Percentiles rank a stretch among this genome's conserved stretches.
Conservation (phyloP, 148 eudicot species). For the Pharnaceum exiguum region DNA sequence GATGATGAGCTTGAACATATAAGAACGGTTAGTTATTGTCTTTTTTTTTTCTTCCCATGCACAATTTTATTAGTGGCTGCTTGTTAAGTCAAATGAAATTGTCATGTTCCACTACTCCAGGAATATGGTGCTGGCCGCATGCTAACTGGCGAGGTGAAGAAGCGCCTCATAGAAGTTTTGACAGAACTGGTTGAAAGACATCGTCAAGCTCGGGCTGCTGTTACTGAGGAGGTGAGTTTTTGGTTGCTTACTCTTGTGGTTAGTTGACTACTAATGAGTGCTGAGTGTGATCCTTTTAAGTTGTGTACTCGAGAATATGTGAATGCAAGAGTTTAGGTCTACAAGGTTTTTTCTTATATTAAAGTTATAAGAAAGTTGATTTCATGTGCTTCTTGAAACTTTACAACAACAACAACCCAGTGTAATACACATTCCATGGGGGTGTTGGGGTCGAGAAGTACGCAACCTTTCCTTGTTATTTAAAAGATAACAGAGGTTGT, state of each 20-base stretch:
- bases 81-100: neutral
- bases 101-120: conserved; percentile 25
- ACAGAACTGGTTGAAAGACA: conserved; percentile 89
- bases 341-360: too few relatives aligned
- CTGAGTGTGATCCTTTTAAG: neutral
- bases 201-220: conserved; percentile 78
- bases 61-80: neutral
- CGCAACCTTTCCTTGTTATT: too few relatives aligned
- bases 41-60: neutral
- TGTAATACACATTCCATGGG: too few relatives aligned
- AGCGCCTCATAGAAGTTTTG: conserved; percentile 70
- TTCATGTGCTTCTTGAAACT: too few relatives aligned
- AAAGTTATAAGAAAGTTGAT: too few relatives aligned
- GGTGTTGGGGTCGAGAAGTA: too few relatives aligned
- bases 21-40: conserved; percentile 44
- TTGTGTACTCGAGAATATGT: neutral
- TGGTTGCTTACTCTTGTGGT: neutral
- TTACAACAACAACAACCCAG: too few relatives aligned
- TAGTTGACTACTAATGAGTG: neutral
- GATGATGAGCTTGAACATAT: conserved; percentile 88
- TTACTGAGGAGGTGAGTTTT: conserved; percentile 75
- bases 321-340: too few relatives aligned
- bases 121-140: conserved; percentile 86
- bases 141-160: conserved; percentile 93
- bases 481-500: too few relatives aligned